Percentiles rank a stretch among this genome's conserved stretches.
Conservation (phyloP, 1,284 basidiomycete species). For the Microstroma glucosiphilum region DNA sequence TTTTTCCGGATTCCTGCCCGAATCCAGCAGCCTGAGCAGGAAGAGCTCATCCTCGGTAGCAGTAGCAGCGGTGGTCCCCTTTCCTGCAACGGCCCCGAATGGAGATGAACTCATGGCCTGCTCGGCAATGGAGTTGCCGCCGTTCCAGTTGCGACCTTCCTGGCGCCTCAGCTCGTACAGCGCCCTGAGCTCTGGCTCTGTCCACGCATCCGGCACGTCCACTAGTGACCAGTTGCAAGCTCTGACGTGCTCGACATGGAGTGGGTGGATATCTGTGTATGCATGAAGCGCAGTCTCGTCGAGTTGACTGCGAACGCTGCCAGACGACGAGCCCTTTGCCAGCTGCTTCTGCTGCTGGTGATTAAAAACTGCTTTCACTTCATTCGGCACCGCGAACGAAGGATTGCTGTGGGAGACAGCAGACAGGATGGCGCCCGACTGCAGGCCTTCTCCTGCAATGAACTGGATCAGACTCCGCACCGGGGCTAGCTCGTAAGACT, state of each 20-base stretch:
- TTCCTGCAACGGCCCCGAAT: neutral
- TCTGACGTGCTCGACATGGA: neutral
- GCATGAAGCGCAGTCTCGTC: neutral
- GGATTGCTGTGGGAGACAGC: slow-evolving; percentile 15
- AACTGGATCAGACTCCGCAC: slow-evolving; percentile 28
- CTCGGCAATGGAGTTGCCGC: neutral
- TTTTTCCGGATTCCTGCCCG: slow-evolving; percentile 1
- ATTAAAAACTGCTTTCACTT: neutral
- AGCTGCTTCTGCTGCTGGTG: neutral
- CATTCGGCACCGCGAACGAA: neutral
- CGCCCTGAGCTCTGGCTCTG: neutral
- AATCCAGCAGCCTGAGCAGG: neutral
- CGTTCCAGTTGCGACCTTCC: neutral
- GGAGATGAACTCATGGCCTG: too few species aligned
- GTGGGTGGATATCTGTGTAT: neutral
- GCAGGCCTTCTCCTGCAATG: slow-evolving; percentile 7
- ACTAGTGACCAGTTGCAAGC: neutral
- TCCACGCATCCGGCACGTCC: neutral
- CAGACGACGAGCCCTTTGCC: neutral
- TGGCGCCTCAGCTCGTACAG: neutral
- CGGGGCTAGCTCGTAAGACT: slow-evolving; percentile 69
- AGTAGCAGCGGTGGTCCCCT: neutral
- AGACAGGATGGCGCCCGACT: slow-evolving; percentile 24
- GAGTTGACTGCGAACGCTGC: too few species aligned
- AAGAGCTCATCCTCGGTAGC: slow-evolving; percentile 1